Base-by-base conservation (phyloP, 352 stramenopile species). In the Elongisporangium undulatum region DNA sequence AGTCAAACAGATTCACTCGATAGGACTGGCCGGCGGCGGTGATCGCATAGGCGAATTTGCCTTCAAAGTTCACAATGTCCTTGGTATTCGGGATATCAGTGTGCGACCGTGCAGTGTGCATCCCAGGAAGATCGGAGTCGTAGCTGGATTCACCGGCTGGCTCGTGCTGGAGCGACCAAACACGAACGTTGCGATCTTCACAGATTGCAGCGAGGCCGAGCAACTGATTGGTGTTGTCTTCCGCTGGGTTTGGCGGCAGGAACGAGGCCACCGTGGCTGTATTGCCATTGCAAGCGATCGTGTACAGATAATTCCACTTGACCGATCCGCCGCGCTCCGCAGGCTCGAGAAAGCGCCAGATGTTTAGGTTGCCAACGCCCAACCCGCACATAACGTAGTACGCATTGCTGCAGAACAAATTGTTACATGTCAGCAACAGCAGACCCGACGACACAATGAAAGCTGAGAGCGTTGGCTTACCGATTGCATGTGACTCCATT, bases 301-400 rank as follows among this genome's bases (percentile, higher is more conserved):
- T 69, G 41, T 84, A 85, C 41, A 92, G 58, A 41, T 79, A 68
- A 19, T 85, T 66, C 83, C 77, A 90, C 48, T 66, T 68, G 3
- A 79, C 74, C 5, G 74, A 55, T 3, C 73, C 54, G 5, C 74
- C 50, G 4, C 67, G 58, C 0, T 34, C 56, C 19, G 48, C 34
- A 4, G 74, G 63, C 53, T 90, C 80, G 3, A 80, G 65, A 51
- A 92, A 95, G 17, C 78, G 83, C 85, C 83, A 95, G 41, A 95
- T 51, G 55, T 90, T 74, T 21, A 93, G 59, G 7, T 66, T 87
- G 12, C 79, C 79, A 53, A 95, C 71, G 45, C 85, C 85, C 9
- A 95, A 74, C 8, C 85, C 85, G 51, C 71, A 83, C 20, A 93
- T 34, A 10, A 95, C 51, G 51, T 89, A 95, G 65, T 95, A 95